Percentiles rank a stretch among this genome's conserved stretches.
These are phyloP conservation scores for Coffea canephora DNA, from an alignment of 257 asterid species.

Conservation along the genomic window DNA sequence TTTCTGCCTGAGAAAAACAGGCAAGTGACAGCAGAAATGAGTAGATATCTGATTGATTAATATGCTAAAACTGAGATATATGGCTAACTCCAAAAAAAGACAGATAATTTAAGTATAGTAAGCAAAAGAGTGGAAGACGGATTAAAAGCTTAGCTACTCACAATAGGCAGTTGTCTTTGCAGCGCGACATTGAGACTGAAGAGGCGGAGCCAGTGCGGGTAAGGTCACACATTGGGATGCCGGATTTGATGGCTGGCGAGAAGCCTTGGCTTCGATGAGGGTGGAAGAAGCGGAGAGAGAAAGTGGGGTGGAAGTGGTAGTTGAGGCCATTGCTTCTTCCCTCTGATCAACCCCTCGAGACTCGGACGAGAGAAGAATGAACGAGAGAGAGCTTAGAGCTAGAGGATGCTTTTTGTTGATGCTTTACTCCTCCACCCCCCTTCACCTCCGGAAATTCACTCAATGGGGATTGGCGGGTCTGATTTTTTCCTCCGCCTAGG, in stretches of 20 bases:
- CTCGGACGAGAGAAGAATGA: neutral
- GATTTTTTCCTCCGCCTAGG: neutral
- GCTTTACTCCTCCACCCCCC: too few species aligned
- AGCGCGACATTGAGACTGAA: conserved; percentile 31
- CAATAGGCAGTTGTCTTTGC: conserved; percentile 54
- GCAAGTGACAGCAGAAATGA: neutral
- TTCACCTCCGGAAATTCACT: neutral
- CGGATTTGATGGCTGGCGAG: conserved; percentile 34
- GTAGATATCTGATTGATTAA: too few species aligned
- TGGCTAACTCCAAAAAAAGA: neutral
- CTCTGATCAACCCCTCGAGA: neutral
- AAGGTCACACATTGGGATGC: conserved; percentile 39
- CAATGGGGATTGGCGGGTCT: neutral
- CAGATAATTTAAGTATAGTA: neutral
- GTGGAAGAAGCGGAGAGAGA: conserved; percentile 54
- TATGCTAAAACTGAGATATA: neutral
- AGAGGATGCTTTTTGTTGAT: neutral
- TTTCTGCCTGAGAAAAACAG: conserved; percentile 45
- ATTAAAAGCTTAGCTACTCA: conserved; percentile 18
- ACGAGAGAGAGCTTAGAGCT: neutral
- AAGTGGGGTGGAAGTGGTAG: conserved; percentile 45
- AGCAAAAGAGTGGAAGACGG: neutral
- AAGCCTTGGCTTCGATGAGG: conserved; percentile 39
- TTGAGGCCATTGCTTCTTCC: conserved; percentile 44
- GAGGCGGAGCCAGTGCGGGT: conserved; percentile 34